Percentiles rank a stretch among this genome's conserved stretches.
phyloP scores from a whole-genome alignment of 345 rosid species.

The Rhizophora mangle region DNA sequence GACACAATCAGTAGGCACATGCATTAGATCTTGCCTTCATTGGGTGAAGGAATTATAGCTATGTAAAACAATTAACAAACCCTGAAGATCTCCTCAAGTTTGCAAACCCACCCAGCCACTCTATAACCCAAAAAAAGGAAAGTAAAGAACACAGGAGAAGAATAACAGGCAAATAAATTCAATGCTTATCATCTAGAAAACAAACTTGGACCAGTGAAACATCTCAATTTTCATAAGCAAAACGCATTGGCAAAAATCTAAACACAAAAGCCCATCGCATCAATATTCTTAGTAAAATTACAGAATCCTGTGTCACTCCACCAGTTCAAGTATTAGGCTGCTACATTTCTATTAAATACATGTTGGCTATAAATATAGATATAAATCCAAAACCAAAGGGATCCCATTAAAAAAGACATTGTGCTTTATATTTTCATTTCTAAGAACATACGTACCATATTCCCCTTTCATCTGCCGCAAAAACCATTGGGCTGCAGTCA shows the following conservation, averaged over 20 bases:
- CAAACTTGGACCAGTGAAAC: slow-evolving; percentile 1
- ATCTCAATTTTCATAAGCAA: not conserved
- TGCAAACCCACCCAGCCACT: no score
- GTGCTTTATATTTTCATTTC: not conserved
- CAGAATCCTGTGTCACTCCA: no score
- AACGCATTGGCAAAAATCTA: not conserved
- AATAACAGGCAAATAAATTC: not conserved
- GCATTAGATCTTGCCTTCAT: no score
- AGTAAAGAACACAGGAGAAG: not conserved
- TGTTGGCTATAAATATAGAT: not conserved
- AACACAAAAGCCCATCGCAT: no score
- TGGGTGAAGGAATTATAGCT: not conserved
- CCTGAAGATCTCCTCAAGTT: not conserved
- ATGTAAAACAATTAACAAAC: not conserved
- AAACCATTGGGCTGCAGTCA: slow-evolving; percentile 92
- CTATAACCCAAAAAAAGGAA: not conserved
- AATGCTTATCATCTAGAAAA: not conserved
- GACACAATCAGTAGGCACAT: not conserved
- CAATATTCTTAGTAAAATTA: no score
- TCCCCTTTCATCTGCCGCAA: slow-evolving; percentile 94
- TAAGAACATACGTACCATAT: slow-evolving; percentile 58
- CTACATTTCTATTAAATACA: no score
- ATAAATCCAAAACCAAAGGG: not conserved
- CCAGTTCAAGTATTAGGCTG: no score
- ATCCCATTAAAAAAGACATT: not conserved